Evolutionary conservation across 2,329 filamentous ascomycete genomes (phyloP), one percentile per base, ranked within the genome.

Genomic region (Xylariales sp.): DNA sequence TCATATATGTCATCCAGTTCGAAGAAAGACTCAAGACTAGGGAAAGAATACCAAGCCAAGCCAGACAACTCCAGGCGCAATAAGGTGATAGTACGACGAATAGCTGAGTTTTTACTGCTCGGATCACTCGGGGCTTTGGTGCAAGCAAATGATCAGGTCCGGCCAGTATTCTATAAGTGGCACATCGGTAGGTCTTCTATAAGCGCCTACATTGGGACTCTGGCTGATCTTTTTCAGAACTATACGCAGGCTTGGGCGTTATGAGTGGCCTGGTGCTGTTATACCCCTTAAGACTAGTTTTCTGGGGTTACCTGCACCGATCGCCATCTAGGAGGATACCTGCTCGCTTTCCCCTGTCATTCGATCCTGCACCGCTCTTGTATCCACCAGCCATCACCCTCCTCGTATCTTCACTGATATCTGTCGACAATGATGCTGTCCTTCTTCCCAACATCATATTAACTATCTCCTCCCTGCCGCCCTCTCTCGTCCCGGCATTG

Each of bases 341-440:
- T 1, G 53, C 82, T 25, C 58, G 58, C 21, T 69, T 95, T 27
- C 88, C 89, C 1, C 68, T 80, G 4, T 74, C 78, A n/a, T 95
- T 96, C 62, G 91, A 97, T 56, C 90, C 89, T 3, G 91, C 91
- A 5, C 88, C 90, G 9, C 72, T 95, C n/a, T 64, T 96, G 43
- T 97, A 96, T 58, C 91, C 91, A 14, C 76, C 84, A 5, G 64
- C 82, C 3, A 72, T 95, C 21, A 88, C 90, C 1, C 65, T 90
- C 12, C 72, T 90, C 33, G 84, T 93, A 20, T 82, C 89, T 1
- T 68, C 93, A 4, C 82, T 90, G 8, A 71, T 95, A 31, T 78
- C 82, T 6, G 70, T 74, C 38, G 73, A 76, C 36, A 79, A 78
- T 33, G 70, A 76, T 3, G 70, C 72, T 12, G 70, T 81, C 10